Conservation (phyloP, 2,329 filamentous ascomycete genomes). For the Venturia asperata region DNA sequence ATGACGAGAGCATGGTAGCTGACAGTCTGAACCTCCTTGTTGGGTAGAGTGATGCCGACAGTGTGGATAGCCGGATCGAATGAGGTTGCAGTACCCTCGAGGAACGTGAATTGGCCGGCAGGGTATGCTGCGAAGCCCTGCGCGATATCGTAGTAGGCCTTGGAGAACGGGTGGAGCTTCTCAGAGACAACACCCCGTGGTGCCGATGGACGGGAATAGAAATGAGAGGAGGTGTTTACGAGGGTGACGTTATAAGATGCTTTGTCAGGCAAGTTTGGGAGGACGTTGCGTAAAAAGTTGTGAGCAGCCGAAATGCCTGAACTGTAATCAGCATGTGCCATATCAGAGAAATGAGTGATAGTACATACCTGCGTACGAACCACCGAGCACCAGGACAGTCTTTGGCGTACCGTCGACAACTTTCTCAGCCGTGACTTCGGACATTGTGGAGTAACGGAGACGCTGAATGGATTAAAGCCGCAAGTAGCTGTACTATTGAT, state of each 20-base stretch:
- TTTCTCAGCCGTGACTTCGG: constrained; percentile 13
- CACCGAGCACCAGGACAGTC: constrained; percentile 20
- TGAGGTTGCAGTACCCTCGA: constrained; percentile 43
- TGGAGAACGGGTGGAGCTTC: constrained; percentile 39
- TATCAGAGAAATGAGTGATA: neutral
- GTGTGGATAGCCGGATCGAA: constrained; percentile 40
- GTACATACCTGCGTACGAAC: constrained; percentile 18
- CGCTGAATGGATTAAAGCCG: neutral
- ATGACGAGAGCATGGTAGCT: constrained; percentile 50
- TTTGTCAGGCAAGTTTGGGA: constrained; percentile 29
- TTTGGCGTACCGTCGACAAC: constrained; percentile 9
- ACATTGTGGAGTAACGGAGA: neutral
- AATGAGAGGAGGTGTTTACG: constrained; percentile 47
- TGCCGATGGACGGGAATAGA: constrained; percentile 48
- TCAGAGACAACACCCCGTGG: constrained; percentile 48
- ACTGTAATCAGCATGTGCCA: neutral
- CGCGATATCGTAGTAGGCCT: constrained; percentile 45
- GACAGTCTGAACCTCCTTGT: constrained; percentile 30
- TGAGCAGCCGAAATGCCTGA: constrained; percentile 25
- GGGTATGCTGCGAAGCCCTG: constrained; percentile 46
- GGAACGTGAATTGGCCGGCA: constrained; percentile 41
- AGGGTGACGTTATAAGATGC: constrained; percentile 47
- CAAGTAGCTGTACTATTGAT: neutral
- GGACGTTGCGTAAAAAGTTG: constrained; percentile 32
- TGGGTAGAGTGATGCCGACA: constrained; percentile 36